A percentile compares a stretch with the other conserved stretches of the same genome.
These are phyloP conservation scores for Oryza glaberrima DNA, from an alignment of 176 grass and related monocot genomes.

Conservation along the genomic window DNA sequence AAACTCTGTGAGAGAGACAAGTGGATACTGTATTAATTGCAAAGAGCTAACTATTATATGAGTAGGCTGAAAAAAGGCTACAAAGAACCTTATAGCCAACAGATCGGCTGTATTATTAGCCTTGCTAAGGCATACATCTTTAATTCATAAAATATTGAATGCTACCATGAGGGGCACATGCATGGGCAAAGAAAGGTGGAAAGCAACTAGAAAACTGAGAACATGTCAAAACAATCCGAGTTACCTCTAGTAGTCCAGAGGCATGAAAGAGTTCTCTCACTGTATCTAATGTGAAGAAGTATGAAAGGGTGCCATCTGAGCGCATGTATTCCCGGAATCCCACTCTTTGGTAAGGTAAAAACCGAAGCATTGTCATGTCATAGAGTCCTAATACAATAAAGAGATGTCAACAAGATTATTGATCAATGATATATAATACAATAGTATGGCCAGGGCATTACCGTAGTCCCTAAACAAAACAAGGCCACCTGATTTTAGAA, in stretches of 20 bases:
- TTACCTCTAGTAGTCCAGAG: constrained; percentile 83
- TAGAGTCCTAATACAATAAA: constrained; percentile 64
- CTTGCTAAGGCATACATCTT: neutral
- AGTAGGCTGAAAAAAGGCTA: too few species aligned
- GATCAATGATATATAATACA: neutral
- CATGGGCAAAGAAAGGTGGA: neutral
- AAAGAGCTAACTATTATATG: too few species aligned
- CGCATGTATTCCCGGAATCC: constrained; percentile 87
- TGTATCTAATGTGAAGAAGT: constrained; percentile 81
- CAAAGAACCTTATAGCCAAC: too few species aligned
- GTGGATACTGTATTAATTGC: too few species aligned
- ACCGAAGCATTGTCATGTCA: constrained; percentile 99
- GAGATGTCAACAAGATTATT: constrained; percentile 20
- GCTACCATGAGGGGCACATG: neutral
- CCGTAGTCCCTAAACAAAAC: constrained; percentile 96
- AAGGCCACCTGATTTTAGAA: constrained; percentile 81
- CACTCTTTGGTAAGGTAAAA: constrained; percentile 78
- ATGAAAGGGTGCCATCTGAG: constrained; percentile 87
- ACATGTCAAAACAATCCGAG: constrained; percentile 5
- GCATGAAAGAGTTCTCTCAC: constrained; percentile 71
- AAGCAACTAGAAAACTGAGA: constrained; percentile 5
- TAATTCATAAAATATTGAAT: constrained; percentile 1
- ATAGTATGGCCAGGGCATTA: constrained; percentile 34
- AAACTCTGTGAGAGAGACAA: too few species aligned
- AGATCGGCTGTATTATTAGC: too few species aligned